Conservation (phyloP, 1,139 yeast species). For the Hyphopichia khmerensis region DNA sequence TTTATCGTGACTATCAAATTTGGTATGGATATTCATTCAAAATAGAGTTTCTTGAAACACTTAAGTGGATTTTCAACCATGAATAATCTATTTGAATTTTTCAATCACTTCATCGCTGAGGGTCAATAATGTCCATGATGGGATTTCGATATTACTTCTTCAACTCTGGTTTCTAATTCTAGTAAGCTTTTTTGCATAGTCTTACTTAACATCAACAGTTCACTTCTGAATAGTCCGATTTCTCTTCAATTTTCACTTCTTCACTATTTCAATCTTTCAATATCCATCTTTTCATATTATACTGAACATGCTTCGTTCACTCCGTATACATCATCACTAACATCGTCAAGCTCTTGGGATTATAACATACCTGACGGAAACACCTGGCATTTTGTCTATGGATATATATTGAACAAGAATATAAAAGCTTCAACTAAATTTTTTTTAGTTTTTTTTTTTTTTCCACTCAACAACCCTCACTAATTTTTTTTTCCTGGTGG, state of each 20-base stretch:
- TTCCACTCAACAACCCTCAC: conserved; percentile 27
- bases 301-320: neutral
- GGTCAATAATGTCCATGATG: too few species aligned
- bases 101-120: too few species aligned
- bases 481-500: conserved; percentile 6
- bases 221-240: too few species aligned
- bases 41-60: too few species aligned
- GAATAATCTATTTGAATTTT: too few species aligned
- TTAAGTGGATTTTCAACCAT: too few species aligned
- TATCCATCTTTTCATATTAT: neutral
- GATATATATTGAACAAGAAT: conserved; percentile 8
- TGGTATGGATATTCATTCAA: too few species aligned
- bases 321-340: neutral
- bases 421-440: conserved; percentile 6
- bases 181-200: too few species aligned
- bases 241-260: conserved; percentile 11
- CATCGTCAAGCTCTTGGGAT: conserved; percentile 2
- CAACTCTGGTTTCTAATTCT: too few species aligned
- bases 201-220: too few species aligned
- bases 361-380: conserved; percentile 88
- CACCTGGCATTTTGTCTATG: conserved; percentile 79
- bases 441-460: conserved; percentile 10
- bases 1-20: too few species aligned
- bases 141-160: too few species aligned
- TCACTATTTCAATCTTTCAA: conserved; percentile 16